Conservation (phyloP, 805 yeast species). For the Candida boleticola region DNA sequence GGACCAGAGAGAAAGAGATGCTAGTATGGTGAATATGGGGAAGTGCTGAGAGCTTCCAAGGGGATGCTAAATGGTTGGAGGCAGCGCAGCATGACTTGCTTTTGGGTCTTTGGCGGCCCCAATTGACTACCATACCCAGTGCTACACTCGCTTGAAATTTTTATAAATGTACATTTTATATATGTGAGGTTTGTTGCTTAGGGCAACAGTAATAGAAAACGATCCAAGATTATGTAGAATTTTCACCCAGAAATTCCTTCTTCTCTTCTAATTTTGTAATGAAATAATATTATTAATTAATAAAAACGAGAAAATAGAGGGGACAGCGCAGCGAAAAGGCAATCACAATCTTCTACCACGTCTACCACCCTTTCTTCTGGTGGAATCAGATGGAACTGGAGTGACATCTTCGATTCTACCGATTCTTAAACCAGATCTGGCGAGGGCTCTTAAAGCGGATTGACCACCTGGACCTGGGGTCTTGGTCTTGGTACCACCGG, state of each 20-base stretch:
- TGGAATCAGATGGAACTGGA: slow-evolving; percentile 99
- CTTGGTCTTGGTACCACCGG: slow-evolving; percentile 99
- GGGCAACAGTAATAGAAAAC: neutral
- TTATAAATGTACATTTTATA: slow-evolving; percentile 13
- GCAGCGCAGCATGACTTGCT: no score
- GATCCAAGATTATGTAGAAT: neutral
- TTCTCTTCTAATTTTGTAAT: neutral
- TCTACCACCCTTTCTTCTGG: slow-evolving; percentile 99
- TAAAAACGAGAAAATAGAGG: neutral
- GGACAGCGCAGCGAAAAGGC: neutral
- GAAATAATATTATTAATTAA: neutral
- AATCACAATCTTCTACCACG: slow-evolving; percentile 99
- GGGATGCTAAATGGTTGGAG: no score
- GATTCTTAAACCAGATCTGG: slow-evolving; percentile 99
- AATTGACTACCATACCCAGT: no score
- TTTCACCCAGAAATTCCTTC: neutral
- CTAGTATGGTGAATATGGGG: no score
- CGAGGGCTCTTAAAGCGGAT: slow-evolving; percentile 97
- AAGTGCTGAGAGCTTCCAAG: no score
- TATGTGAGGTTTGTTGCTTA: slow-evolving; percentile 7
- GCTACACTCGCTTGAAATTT: no score
- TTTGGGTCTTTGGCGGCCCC: no score
- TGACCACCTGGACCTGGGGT: slow-evolving; percentile 99
- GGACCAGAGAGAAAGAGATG: no score
- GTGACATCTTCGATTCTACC: slow-evolving; percentile 99